These are phyloP conservation scores for Umbelopsis sp. DNA, from an alignment of 192 early-diverging fungal species.

Conservation along the genomic window DNA sequence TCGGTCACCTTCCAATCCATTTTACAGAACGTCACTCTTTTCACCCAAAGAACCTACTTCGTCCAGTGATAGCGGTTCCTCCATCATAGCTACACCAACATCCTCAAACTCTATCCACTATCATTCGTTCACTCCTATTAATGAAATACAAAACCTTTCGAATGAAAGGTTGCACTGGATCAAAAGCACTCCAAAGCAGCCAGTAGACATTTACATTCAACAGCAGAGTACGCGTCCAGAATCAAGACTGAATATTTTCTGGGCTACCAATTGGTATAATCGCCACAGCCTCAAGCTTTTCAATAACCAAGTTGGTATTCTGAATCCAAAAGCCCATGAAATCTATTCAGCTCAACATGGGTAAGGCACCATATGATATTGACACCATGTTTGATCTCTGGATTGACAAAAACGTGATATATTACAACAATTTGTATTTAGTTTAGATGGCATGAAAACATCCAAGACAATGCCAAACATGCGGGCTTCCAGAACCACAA, in stretches of 20 bases:
- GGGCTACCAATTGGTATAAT: neutral
- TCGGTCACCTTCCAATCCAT: neutral
- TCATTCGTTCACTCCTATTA: conserved; percentile 1
- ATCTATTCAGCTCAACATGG: neutral
- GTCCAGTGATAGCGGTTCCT: too few species aligned
- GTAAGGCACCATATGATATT: neutral
- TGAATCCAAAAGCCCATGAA: conserved; percentile 1
- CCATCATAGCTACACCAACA: too few species aligned
- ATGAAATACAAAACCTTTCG: neutral
- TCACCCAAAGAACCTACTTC: neutral
- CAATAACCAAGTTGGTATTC: neutral
- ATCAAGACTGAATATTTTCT: neutral
- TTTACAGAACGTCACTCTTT: neutral
- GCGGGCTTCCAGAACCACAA: neutral
- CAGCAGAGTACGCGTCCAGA: neutral
- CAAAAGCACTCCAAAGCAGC: neutral
- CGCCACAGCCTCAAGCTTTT: neutral
- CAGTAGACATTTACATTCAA: neutral
- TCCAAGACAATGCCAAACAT: neutral
- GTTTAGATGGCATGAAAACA: neutral
- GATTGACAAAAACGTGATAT: too few species aligned
- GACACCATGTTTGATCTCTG: too few species aligned
- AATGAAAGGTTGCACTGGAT: neutral
- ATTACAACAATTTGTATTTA: neutral
- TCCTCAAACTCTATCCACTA: neutral